Evolutionary conservation across 1,139 yeast genomes (phyloP).

Genomic region (Cylindricascospora bacillispora): DNA sequence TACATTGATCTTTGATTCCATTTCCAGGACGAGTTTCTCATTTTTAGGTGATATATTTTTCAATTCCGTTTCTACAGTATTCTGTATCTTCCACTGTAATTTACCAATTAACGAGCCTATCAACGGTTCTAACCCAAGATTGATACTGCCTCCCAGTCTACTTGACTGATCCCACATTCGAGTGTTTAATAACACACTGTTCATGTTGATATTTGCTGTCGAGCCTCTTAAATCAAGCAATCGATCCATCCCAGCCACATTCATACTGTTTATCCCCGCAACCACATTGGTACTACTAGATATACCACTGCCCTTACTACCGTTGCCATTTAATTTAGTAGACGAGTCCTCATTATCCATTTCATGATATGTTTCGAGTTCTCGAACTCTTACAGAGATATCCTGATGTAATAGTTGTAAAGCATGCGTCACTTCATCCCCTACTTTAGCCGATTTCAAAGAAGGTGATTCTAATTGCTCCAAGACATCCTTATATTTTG

Average conservation of each 20-base stretch:
- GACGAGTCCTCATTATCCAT: background rate
- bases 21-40: constrained; percentile 4
- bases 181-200: background rate
- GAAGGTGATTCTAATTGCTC: constrained; percentile 5
- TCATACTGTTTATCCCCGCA: background rate
- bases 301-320: too few species aligned
- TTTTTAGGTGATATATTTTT: constrained; percentile 3
- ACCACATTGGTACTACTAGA: background rate
- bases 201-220: background rate
- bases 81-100: constrained; percentile 1
- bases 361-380: constrained; percentile 5
- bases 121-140: background rate
- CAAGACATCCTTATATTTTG: constrained; percentile 10
- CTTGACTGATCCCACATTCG: background rate
- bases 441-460: constrained; percentile 5
- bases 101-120: background rate
- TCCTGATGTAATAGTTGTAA: constrained; percentile 14
- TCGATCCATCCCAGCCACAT: background rate
- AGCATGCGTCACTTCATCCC: constrained; percentile 10
- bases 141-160: background rate
- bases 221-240: background rate
- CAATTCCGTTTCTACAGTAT: constrained; percentile 4
- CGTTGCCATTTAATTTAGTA: too few species aligned
- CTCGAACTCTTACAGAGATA: constrained; percentile 7
- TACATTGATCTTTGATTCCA: constrained; percentile 7